Evolutionary conservation across 2,329 filamentous ascomycete genomes (phyloP).

Genomic region (Neurospora crassa): DNA sequence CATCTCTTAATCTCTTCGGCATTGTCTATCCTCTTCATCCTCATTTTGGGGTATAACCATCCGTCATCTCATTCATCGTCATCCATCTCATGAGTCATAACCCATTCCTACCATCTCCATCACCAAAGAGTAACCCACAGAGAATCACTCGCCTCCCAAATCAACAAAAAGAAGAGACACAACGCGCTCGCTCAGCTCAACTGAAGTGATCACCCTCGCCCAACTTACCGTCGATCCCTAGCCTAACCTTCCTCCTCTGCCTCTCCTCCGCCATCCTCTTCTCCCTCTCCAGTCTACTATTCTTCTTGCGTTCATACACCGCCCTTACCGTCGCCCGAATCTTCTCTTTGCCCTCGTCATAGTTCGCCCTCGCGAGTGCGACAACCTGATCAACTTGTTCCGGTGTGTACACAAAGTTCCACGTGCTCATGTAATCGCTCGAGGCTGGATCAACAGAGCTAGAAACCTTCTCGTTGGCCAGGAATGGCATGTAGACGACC

Average conservation of each 20-base stretch:
- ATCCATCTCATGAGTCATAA: background rate
- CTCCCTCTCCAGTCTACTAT: conserved; percentile 47
- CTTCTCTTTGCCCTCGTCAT: conserved; percentile 68
- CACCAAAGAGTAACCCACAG: background rate
- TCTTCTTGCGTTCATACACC: conserved; percentile 88
- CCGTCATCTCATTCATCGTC: background rate
- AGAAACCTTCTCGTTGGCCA: conserved; percentile 66
- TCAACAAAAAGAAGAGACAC: background rate
- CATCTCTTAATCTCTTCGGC: background rate
- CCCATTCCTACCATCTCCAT: background rate
- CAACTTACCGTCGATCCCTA: conserved; percentile 45
- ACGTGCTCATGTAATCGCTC: conserved; percentile 84
- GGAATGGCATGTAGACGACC: conserved; percentile 82
- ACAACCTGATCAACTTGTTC: conserved; percentile 84
- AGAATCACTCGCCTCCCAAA: background rate
- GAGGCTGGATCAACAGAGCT: conserved; percentile 73
- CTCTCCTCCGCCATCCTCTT: conserved; percentile 27
- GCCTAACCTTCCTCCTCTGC: conserved; percentile 36
- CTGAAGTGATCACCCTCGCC: conserved; percentile 60
- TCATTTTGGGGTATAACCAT: background rate
- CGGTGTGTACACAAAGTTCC: conserved; percentile 95
- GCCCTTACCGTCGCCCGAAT: conserved; percentile 71
- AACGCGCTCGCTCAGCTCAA: conserved; percentile 26
- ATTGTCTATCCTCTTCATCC: background rate
- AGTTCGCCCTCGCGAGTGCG: conserved; percentile 75